Evolutionary conservation across 495 filamentous ascomycete genomes (phyloP), one percentile per base, ranked within the genome.

Genomic region (Barbatosphaeria neglecta): DNA sequence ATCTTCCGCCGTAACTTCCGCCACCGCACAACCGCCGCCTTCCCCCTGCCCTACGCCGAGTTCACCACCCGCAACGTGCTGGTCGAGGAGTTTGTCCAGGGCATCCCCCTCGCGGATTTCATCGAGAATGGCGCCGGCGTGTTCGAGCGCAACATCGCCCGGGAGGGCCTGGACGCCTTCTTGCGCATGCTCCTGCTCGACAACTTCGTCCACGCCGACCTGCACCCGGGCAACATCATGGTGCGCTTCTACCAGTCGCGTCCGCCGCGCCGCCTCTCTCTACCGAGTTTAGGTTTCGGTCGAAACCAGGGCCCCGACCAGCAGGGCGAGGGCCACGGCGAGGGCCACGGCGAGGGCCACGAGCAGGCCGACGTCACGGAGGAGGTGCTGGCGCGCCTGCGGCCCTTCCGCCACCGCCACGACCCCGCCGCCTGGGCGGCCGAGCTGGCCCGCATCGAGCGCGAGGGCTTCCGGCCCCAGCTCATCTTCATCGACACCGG

Each of bases 221-320:
- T 99, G 9, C 93, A 99, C 55, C 93, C 93, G 0, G 93, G 93
- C 7, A 99, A 99, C 60, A 97, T 99, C 68, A 97, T 99, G 90
- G 93, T 99, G 40, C 87, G 93, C 48, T 99, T 99, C 66, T 95
- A 97, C 67, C 78, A 92, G 56, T 82, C 88, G 0, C 80, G 79
- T 25, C 72, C 81, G 46, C 75, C 93, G 4, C 70, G 76, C 49
- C 67, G 89, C n/a, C n/a, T n/a, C n/a, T n/a, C n/a, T n/a, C n/a
- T n/a, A n/a, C n/a, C n/a, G n/a, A n/a, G n/a, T n/a, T n/a, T n/a
- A n/a, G n/a, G n/a, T n/a, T n/a, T n/a, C n/a, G n/a, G n/a, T n/a
- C n/a, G n/a, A n/a, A n/a, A n/a, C n/a, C n/a, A n/a, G n/a, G n/a
- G n/a, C n/a, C n/a, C n/a, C n/a, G n/a, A n/a, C n/a, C n/a, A n/a